Percentiles rank a stretch among this genome's conserved stretches.
These are phyloP conservation scores for Royoungia palumana DNA, from an alignment of 768 basidiomycete genomes.

Conservation along the genomic window DNA sequence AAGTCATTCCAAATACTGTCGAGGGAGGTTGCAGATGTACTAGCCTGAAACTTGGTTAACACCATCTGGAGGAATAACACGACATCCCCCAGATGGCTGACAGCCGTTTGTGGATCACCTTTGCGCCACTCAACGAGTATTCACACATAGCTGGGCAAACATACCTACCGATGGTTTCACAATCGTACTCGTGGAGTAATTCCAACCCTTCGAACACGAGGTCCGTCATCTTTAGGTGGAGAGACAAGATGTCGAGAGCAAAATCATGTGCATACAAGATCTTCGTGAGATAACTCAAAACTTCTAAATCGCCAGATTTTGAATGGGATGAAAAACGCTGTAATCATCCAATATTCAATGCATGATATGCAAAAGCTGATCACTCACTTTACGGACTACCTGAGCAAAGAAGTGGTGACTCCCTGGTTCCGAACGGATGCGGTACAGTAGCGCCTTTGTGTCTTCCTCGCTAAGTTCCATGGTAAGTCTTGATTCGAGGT, in stretches of 20 bases:
- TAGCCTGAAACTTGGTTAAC: constrained; percentile 61
- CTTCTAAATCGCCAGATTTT: constrained; percentile 58
- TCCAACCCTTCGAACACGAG: constrained; percentile 60
- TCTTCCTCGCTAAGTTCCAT: constrained; percentile 46
- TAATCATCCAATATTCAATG: background rate
- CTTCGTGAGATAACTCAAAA: constrained; percentile 67
- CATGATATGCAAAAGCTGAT: background rate
- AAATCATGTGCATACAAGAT: constrained; percentile 55
- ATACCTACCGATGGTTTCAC: constrained; percentile 71
- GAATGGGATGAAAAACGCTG: constrained; percentile 61
- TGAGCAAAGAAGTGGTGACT: constrained; percentile 58
- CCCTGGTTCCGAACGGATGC: constrained; percentile 52
- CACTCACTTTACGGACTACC: constrained; percentile 53
- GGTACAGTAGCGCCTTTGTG: constrained; percentile 30
- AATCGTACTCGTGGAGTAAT: constrained; percentile 71
- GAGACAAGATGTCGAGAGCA: constrained; percentile 63
- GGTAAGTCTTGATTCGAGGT: constrained; percentile 56
- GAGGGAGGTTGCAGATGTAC: constrained; percentile 13
- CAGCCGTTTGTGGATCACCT: constrained; percentile 85
- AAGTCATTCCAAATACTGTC: background rate
- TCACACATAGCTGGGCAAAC: background rate
- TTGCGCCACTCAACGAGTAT: background rate
- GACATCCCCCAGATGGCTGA: constrained; percentile 75
- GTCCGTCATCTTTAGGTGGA: constrained; percentile 63
- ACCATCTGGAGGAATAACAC: constrained; percentile 70